Evolutionary conservation across 1,284 basidiomycete genomes (phyloP).

Genomic region (Papiliotrema nemorosa): DNA sequence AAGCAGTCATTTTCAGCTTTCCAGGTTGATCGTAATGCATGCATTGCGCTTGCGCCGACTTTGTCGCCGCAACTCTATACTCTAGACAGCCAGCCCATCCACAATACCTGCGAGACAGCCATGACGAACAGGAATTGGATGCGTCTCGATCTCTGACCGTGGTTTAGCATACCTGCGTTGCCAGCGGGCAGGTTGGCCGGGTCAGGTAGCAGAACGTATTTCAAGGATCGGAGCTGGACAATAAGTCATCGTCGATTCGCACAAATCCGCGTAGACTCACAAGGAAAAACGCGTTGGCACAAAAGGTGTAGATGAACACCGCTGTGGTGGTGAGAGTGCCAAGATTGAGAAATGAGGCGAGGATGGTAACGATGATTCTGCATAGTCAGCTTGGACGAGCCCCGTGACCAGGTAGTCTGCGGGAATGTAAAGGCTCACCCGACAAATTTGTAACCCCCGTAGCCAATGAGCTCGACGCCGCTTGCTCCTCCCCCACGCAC

Average conservation of each 20-base stretch:
- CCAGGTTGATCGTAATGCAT: too few relatives aligned
- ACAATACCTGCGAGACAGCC: conserved; percentile 69
- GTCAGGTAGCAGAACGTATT: conserved; percentile 81
- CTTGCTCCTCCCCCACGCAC: conserved; percentile 67
- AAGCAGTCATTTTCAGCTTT: too few relatives aligned
- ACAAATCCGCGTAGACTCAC: conserved; percentile 54
- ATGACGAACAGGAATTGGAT: conserved; percentile 78
- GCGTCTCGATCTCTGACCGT: conserved; percentile 71
- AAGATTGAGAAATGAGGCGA: conserved; percentile 49
- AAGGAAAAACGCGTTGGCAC: conserved; percentile 91
- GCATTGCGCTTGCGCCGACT: too few relatives aligned
- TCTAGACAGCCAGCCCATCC: conserved; percentile 65
- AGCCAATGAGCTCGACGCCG: conserved; percentile 62
- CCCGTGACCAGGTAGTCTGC: too few relatives aligned
- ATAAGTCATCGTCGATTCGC: background rate
- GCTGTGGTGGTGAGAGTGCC: conserved; percentile 64
- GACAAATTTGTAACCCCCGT: conserved; percentile 97
- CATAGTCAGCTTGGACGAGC: background rate
- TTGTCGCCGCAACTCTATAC: too few relatives aligned
- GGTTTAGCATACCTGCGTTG: conserved; percentile 63
- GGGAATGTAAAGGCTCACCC: too few relatives aligned
- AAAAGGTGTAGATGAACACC: conserved; percentile 77
- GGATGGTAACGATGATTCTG: conserved; percentile 47
- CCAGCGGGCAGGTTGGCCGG: conserved; percentile 51
- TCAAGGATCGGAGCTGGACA: conserved; percentile 79